Conservation (phyloP, 2,329 filamentous ascomycete genomes). For the Dichotomopilus funicola region DNA sequence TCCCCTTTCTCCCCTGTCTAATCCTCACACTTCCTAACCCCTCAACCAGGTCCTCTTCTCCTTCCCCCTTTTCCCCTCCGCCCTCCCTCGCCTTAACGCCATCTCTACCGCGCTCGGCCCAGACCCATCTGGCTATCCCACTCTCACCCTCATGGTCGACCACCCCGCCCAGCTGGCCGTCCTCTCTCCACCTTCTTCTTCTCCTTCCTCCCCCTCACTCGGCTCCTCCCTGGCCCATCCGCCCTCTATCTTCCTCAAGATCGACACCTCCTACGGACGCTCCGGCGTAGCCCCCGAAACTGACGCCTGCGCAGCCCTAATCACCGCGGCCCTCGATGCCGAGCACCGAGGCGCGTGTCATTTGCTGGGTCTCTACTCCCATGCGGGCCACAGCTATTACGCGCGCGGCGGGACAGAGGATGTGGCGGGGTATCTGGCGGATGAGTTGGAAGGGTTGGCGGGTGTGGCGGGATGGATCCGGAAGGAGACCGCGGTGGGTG, state of each 20-base stretch:
- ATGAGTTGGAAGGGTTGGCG: constrained; percentile 52
- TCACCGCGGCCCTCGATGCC: constrained; percentile 39
- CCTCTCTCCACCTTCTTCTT: constrained; percentile 20
- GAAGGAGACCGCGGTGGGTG: constrained; percentile 22
- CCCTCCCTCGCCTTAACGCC: constrained; percentile 51
- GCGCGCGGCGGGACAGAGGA: constrained; percentile 46
- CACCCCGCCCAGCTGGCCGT: constrained; percentile 53
- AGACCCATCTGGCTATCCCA: constrained; percentile 23
- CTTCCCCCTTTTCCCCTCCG: constrained; percentile 59
- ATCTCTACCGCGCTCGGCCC: constrained; percentile 51
- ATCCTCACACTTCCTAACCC: constrained; percentile 24
- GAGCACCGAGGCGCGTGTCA: constrained; percentile 33
- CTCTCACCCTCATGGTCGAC: constrained; percentile 63
- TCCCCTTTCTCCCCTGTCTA: not conserved
- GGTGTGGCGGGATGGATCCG: constrained; percentile 38
- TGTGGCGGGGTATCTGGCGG: constrained; percentile 52
- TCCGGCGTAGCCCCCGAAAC: constrained; percentile 57
- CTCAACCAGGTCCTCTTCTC: constrained; percentile 56
- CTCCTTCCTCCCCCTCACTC: constrained; percentile 22
- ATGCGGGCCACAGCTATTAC: constrained; percentile 66
- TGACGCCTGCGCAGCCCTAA: constrained; percentile 37
- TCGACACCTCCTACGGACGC: constrained; percentile 66
- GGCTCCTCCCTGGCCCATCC: constrained; percentile 32
- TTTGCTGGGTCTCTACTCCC: constrained; percentile 63
- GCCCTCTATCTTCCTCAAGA: constrained; percentile 61